Base-by-base conservation (phyloP, 2,329 filamentous ascomycete species). In the Penicillium digitatum region DNA sequence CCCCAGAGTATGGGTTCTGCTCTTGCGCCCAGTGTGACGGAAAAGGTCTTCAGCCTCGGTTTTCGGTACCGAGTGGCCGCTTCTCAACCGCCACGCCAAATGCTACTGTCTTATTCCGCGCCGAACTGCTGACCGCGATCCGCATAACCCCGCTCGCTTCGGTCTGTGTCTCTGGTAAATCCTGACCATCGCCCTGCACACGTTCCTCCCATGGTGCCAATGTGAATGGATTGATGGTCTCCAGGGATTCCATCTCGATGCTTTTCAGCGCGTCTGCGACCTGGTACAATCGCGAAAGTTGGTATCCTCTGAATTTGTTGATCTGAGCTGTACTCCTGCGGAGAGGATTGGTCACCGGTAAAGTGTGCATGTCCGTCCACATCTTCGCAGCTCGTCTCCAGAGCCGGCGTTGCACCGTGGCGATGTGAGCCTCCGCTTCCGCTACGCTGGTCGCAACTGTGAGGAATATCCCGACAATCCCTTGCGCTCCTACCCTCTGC, bases 401-500 rank as follows among this genome's bases (percentile, higher is more conserved):
- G 43, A 62, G 53, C 3, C 56, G 48, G 1, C 50, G 38, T 46
- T 54, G 42, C 14, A 14, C 50, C 14, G 54, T 58, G 16, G 50
- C 49, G 35, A 64, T 55, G 40, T 58, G 22, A 5, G 57, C 62
- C 55, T 65, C 64, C 20, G 56, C 62, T 40, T 65, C 60, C 27
- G 45, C 62, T 29, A 65, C 56, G 4, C 58, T 60, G 8, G 58
- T 64, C 45, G 55, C 56, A 5, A 65, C 60, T 11, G 58, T 65
- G 29, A 61, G 47, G 16, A 63, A 64, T 26, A 55, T 58, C 39
- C 52, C 62, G 10, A 58, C 53, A 47, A 66, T 65, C 0, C 57
- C 62, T 39, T 66, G 56, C n/a, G 56, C 63, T 50, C 61, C 59
- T 16, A 64, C 50, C n/a, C 57, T 57, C 56, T 65, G 53, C 32